These are phyloP conservation scores for Boletus insuetus DNA, from an alignment of 768 basidiomycete species.

Conservation along the genomic window DNA sequence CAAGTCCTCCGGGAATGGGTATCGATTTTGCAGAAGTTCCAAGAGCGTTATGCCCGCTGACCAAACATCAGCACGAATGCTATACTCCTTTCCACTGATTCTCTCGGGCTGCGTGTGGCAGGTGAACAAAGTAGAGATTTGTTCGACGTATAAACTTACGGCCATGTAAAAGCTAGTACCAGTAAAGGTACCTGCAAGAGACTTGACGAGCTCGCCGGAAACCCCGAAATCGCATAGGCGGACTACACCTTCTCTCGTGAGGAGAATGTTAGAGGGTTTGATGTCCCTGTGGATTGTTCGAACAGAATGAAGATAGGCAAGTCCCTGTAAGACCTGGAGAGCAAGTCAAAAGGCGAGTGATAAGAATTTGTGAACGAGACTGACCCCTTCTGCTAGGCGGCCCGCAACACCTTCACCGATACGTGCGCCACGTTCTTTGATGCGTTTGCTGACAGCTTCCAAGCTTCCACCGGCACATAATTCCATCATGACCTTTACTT, in stretches of 20 bases:
- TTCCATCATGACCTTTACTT: conserved; percentile 97
- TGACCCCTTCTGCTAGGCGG: conserved; percentile 88
- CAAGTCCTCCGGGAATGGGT: conserved; percentile 91
- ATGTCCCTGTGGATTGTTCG: conserved; percentile 96
- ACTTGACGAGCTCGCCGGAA: conserved; percentile 91
- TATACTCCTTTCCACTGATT: conserved; percentile 88
- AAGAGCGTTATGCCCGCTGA: conserved; percentile 93
- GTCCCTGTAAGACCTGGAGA: conserved; percentile 78
- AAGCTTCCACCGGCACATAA: conserved; percentile 83
- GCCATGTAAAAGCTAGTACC: conserved; percentile 99
- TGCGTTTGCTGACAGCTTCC: conserved; percentile 83
- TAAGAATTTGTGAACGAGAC: conserved; percentile 25
- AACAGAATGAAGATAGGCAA: conserved; percentile 86
- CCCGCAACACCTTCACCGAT: conserved; percentile 89
- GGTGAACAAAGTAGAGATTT: conserved; percentile 1
- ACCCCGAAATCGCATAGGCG: conserved; percentile 97
- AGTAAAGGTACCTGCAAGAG: conserved; percentile 92
- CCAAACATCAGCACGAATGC: conserved; percentile 97
- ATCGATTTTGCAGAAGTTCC: conserved; percentile 90
- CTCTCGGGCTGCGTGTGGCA: conserved; percentile 72
- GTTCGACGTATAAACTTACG: conserved; percentile 48
- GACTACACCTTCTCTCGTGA: conserved; percentile 85
- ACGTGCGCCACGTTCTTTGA: conserved; percentile 72
- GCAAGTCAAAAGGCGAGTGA: conserved; percentile 6
- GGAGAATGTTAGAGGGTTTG: conserved; percentile 89